Conservation (phyloP, 2,329 filamentous ascomycete genomes). For the Pyrenochaeta sp. region DNA sequence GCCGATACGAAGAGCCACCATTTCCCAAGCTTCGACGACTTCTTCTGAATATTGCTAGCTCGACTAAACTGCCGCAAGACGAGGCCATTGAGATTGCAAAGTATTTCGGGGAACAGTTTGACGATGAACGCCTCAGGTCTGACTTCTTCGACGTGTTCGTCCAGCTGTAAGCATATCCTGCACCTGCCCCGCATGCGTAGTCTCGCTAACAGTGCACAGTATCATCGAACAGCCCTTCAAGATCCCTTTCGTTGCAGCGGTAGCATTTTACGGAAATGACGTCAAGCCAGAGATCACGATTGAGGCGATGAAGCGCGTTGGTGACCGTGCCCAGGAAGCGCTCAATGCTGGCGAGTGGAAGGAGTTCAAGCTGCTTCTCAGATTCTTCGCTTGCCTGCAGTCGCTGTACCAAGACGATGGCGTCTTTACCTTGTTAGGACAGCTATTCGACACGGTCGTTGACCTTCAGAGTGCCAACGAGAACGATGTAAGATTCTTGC, state of each 20-base stretch:
- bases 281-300: constrained; percentile 77
- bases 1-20: constrained; percentile 47
- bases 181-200: background rate
- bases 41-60: constrained; percentile 50
- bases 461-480: constrained; percentile 92
- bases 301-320: constrained; percentile 72
- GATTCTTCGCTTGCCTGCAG: constrained; percentile 89
- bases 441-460: constrained; percentile 90
- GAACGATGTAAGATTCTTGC: constrained; percentile 76
- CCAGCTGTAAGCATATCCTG: constrained; percentile 67
- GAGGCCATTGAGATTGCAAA: constrained; percentile 58
- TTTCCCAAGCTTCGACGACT: constrained; percentile 45
- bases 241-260: constrained; percentile 91
- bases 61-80: constrained; percentile 46
- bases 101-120: constrained; percentile 76
- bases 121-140: constrained; percentile 78
- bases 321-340: constrained; percentile 69
- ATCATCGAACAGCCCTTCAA: constrained; percentile 93
- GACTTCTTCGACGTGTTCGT: constrained; percentile 77
- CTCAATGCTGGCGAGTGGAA: constrained; percentile 83
- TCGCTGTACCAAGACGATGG: constrained; percentile 82
- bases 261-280: constrained; percentile 80
- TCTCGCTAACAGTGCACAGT: constrained; percentile 48
- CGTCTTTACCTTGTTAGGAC: constrained; percentile 82
- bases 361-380: constrained; percentile 87